Evolutionary conservation across 805 yeast species (phyloP), one percentile per base, ranked within the genome.

Genomic region (Isabelozyma rhagii): DNA sequence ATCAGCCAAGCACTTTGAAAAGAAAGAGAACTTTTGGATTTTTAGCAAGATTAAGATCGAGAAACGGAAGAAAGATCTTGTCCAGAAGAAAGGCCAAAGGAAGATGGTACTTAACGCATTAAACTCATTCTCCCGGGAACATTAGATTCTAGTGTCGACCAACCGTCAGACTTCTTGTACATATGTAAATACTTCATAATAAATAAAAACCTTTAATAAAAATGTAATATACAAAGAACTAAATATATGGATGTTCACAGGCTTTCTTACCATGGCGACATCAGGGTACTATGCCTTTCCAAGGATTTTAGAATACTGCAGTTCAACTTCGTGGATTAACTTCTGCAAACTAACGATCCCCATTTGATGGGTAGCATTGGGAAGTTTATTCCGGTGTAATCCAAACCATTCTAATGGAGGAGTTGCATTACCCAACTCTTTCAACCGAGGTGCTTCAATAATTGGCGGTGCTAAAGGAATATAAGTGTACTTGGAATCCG

Each of bases 391-490:
- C 55, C 98, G 78, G 64, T 94, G 94, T 29, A 94, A 75, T 2
- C 99, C 99, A 71, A 94, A 88, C 99, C 99, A 94, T 64, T 94
- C 99, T 50, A 94, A 70, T 2, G 99, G 99, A 0, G 99, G 99
- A 0, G 99, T 94, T 1, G 97, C 98, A 68, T 87, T 92, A 25
- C 99, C 98, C 59, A 94, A 75, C 60, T 94, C 98, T 60, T 83
- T 84, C 60, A 94, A 73, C 56, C 86, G 93, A 2, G 98, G 98
- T 15, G 94, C 88, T 53, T 88, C 96, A 38, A 94, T 90, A 6
- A 81, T 74, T 0, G 97, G 97, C 9, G 87, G 87, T 38, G 78
- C 82, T 9, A 88, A 60, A 0, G 98, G 81, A 31, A 75, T 58
- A 57, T 90, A 90, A 0, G 63, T 64, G 58, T 78, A 89, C 53